A percentile compares a stretch with the other conserved stretches of the same genome.
Evolutionary conservation across 768 basidiomycete genomes (phyloP).

Genomic region (Boletus edulis): DNA sequence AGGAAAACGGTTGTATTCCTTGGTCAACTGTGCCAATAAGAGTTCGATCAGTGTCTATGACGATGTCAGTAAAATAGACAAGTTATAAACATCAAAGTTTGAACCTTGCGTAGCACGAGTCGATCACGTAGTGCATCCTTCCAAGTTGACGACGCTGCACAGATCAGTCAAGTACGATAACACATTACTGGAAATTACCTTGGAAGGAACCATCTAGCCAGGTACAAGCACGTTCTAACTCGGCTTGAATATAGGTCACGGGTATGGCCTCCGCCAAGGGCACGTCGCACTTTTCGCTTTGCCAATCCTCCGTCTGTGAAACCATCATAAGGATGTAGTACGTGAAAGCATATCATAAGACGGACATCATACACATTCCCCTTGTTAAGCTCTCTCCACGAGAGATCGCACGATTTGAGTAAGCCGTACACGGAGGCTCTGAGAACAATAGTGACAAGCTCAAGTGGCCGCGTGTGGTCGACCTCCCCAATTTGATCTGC

Average conservation of each 20-base stretch:
- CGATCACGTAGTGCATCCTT: constrained; percentile 50
- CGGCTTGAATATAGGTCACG: constrained; percentile 47
- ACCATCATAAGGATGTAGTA: constrained; percentile 10
- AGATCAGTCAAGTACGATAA: constrained; percentile 3
- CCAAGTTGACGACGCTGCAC: constrained; percentile 48
- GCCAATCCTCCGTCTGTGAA: constrained; percentile 80
- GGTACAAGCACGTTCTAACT: constrained; percentile 56
- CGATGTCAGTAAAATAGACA: constrained; percentile 3
- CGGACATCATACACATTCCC: constrained; percentile 76
- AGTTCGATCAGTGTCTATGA: constrained; percentile 27
- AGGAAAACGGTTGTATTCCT: constrained; percentile 23
- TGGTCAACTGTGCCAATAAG: constrained; percentile 23
- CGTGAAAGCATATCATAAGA: constrained; percentile 20
- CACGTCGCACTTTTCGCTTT: constrained; percentile 84
- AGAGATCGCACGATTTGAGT: constrained; percentile 78
- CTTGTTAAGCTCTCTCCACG: constrained; percentile 79
- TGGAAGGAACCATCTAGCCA: constrained; percentile 55
- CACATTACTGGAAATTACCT: constrained; percentile 29
- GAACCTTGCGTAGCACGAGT: constrained; percentile 58
- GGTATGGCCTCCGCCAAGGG: constrained; percentile 65
- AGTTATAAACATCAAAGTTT: background rate
- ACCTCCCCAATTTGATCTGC: constrained; percentile 14
- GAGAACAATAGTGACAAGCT: constrained; percentile 68
- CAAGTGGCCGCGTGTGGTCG: constrained; percentile 51
- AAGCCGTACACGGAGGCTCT: constrained; percentile 64